These are phyloP conservation scores for Rosellinia necatrix DNA, from an alignment of 2,329 filamentous ascomycete species.

Conservation along the genomic window DNA sequence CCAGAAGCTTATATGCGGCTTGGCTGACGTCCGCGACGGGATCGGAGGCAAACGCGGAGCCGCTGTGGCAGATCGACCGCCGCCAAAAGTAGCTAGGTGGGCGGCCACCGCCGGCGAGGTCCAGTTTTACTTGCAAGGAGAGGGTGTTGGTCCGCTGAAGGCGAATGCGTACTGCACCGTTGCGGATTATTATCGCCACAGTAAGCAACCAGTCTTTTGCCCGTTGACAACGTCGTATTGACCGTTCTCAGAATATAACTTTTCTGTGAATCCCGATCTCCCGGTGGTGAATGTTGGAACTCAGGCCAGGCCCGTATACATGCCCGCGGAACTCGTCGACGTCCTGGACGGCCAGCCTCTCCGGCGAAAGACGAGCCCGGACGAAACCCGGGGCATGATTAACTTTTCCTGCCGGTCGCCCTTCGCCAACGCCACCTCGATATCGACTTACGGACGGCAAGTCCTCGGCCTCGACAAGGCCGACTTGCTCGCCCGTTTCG, in stretches of 20 bases:
- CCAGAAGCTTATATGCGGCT: conserved; percentile 32
- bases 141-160: conserved; percentile 35
- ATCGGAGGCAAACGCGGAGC: no score
- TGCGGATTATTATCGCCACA: conserved; percentile 49
- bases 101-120: conserved; percentile 37
- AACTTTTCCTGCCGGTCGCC: conserved; percentile 71
- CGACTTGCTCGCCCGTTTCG: conserved; percentile 54
- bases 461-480: conserved; percentile 62
- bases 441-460: conserved; percentile 60
- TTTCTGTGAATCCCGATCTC: conserved; percentile 42
- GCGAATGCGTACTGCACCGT: conserved; percentile 43
- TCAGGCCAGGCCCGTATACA: conserved; percentile 59
- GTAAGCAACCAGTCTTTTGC: conserved; percentile 39
- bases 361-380: conserved; percentile 60
- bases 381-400: conserved; percentile 73
- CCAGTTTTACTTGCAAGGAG: conserved; percentile 40
- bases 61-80: no score
- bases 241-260: conserved; percentile 35
- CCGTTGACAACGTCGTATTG: conserved; percentile 13
- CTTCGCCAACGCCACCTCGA: conserved; percentile 67
- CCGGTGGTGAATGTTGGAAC: conserved; percentile 72
- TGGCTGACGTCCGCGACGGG: conserved; percentile 40
- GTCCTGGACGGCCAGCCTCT: conserved; percentile 69
- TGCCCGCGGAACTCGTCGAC: conserved; percentile 69
- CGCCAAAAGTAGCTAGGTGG: conserved; percentile 34